Evolutionary conservation across 345 rosid genomes (phyloP), one percentile per base, ranked within the genome.

Genomic region (Litchi chinensis): DNA sequence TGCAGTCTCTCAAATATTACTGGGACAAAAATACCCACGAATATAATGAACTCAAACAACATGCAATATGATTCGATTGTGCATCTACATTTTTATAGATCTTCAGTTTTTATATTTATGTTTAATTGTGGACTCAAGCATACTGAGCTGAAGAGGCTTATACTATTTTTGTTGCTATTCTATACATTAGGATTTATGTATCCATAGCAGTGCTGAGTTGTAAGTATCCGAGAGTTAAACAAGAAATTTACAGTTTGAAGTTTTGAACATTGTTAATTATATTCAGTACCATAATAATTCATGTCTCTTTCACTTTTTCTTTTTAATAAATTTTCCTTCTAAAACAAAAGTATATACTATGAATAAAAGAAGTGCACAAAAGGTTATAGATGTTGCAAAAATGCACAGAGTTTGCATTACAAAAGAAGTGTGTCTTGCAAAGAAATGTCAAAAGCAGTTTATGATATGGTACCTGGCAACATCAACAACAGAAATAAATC

Each of bases 401-500:
- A 44, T 57, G 64, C 48, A 43, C 26, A 76, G 54, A 11, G 41
- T 68, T 54, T 26, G 71, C 77, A 68, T 6, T 28, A 18, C 54
- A 57, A 70, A 76, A 64, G 10, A 12, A 21, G 68, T 54, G 39
- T 15, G 39, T 6, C 32, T 15, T 63, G 70, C 43, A 15, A 22
- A 26, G 21, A 32, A 81, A 79, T 62, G 16, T 19, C 60, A 40
- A 46, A 79, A 78, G 48, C 70, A 70, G 64, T 56, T 75, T 18
- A 16, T 62, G 21, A 19, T 40, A 26, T 43, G 39, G 13, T 63
- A 39, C 39, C 63, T 50, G 59, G 73, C 24, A 46, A 62, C n/a
- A 48, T 52, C 32, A 73, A 50, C 66, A 73, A 5, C 28, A 15
- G 18, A 69, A 68, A 79, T 3, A 43, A 56, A 26, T 16, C 13